These are phyloP conservation scores for Brassica rapa DNA, from an alignment of 345 rosid species.

Conservation along the genomic window DNA sequence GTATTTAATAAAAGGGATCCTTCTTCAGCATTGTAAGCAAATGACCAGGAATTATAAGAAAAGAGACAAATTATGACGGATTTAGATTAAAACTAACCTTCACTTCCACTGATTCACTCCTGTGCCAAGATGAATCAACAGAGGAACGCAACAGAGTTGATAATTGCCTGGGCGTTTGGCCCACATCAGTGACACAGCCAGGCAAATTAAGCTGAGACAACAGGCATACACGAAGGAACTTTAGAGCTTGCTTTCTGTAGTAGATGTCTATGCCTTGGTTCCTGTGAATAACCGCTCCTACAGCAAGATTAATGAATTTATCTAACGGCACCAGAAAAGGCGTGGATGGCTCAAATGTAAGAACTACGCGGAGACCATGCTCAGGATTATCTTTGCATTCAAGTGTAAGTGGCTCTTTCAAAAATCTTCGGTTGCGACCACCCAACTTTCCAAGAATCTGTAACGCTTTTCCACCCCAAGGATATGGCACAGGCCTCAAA, in stretches of 20 bases:
- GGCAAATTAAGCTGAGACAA: constrained; percentile 95
- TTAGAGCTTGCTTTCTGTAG: constrained; percentile 85
- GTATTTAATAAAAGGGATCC: constrained; percentile 3
- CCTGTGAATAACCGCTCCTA: constrained; percentile 76
- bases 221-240: constrained; percentile 87
- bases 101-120: constrained; percentile 73
- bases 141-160: constrained; percentile 67
- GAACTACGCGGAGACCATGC: constrained; percentile 95
- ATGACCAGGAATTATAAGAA: background rate
- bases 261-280: constrained; percentile 67
- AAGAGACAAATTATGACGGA: constrained; percentile 19
- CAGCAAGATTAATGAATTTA: constrained; percentile 93
- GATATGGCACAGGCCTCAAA: constrained; percentile 89
- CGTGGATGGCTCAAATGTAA: constrained; percentile 92
- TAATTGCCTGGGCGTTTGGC: constrained; percentile 62
- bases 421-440: constrained; percentile 95
- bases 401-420: constrained; percentile 94
- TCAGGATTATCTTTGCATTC: constrained; percentile 99
- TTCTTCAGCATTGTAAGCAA: constrained; percentile 17
- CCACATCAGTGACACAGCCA: constrained; percentile 76
- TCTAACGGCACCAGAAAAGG: constrained; percentile 95
- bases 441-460: constrained; percentile 98
- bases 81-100: constrained; percentile 60
- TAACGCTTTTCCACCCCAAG: constrained; percentile 91
- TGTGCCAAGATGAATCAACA: constrained; percentile 66